A percentile compares a stretch with the other conserved stretches of the same genome.
Evolutionary conservation across 2,329 filamentous ascomycete species (phyloP).

Genomic region (Ophiocordyceps robertsii): DNA sequence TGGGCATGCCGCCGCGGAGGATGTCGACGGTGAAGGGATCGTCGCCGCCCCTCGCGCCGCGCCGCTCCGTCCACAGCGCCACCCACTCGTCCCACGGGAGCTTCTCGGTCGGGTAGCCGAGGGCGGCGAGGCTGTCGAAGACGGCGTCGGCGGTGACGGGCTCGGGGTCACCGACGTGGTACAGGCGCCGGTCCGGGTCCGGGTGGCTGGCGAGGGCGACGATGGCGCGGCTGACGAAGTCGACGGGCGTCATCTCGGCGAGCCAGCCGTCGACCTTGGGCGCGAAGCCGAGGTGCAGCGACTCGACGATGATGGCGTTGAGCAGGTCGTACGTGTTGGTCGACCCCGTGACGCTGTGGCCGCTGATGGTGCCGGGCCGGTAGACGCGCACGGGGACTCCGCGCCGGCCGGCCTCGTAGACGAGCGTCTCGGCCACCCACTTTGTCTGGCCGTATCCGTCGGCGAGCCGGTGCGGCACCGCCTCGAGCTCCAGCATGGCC

Average conservation of each 20-base stretch:
- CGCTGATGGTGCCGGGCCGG: constrained; percentile 64
- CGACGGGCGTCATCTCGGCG: constrained; percentile 73
- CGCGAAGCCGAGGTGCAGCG: constrained; percentile 55
- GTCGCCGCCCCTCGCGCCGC: constrained; percentile 52
- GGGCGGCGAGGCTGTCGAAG: constrained; percentile 48
- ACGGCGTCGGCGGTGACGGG: constrained; percentile 53
- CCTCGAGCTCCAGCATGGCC: constrained; percentile 50
- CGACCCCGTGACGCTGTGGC: constrained; percentile 60
- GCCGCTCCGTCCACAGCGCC: constrained; percentile 56
- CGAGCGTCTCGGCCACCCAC: constrained; percentile 68
- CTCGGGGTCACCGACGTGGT: constrained; percentile 61
- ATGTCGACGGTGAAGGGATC: constrained; percentile 68
- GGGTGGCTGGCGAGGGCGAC: constrained; percentile 53
- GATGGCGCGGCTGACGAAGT: constrained; percentile 67
- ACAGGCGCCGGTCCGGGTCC: constrained; percentile 48
- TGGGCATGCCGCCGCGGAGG: constrained; percentile 69
- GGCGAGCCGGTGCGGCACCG: constrained; percentile 53
- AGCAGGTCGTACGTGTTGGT: constrained; percentile 70
- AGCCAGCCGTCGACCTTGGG: constrained; percentile 64
- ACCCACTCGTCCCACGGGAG: constrained; percentile 65
- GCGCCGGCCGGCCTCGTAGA: constrained; percentile 53
- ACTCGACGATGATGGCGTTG: constrained; percentile 65
- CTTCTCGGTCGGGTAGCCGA: constrained; percentile 57
- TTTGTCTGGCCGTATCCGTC: constrained; percentile 73
- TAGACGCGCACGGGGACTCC: constrained; percentile 60